Percentiles rank a stretch among this genome's conserved stretches.
These are phyloP conservation scores for Aegilops umbellulata DNA, from an alignment of 176 grass and related monocot genomes.

Conservation along the genomic window DNA sequence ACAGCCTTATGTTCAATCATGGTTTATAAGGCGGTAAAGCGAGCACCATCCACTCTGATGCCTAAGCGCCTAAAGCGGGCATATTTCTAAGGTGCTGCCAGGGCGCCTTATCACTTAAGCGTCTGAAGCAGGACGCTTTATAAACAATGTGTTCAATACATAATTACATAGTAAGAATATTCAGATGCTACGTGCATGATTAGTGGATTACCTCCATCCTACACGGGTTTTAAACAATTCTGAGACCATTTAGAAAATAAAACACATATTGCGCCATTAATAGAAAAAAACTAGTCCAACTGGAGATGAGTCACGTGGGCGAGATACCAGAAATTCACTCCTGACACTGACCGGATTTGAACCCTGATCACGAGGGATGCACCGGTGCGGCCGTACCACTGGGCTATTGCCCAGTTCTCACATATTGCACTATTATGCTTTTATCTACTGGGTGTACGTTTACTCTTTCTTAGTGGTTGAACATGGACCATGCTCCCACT, in stretches of 20 bases:
- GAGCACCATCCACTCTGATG: no score
- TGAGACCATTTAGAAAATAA: not conserved
- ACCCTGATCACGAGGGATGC: not conserved
- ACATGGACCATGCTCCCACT: not conserved
- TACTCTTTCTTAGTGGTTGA: not conserved
- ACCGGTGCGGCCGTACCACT: not conserved
- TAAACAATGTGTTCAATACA: not conserved
- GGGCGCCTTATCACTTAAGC: no score
- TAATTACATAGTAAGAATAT: not conserved
- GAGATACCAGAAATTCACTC: not conserved
- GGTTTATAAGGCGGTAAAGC: no score
- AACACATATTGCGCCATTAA: not conserved
- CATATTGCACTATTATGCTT: no score
- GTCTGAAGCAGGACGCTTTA: no score
- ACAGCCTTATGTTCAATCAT: not conserved
- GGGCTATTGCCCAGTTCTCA: not conserved
- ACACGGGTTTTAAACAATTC: not conserved
- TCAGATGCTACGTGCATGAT: not conserved
- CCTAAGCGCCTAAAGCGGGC: no score
- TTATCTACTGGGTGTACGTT: not conserved
- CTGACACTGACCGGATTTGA: not conserved
- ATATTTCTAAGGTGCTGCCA: no score
- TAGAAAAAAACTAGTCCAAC: no score
- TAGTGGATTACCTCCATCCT: not conserved
- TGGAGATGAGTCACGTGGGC: not conserved